Evolutionary conservation across 768 basidiomycete species (phyloP).

Genomic region (Boletus subcaerulescens): DNA sequence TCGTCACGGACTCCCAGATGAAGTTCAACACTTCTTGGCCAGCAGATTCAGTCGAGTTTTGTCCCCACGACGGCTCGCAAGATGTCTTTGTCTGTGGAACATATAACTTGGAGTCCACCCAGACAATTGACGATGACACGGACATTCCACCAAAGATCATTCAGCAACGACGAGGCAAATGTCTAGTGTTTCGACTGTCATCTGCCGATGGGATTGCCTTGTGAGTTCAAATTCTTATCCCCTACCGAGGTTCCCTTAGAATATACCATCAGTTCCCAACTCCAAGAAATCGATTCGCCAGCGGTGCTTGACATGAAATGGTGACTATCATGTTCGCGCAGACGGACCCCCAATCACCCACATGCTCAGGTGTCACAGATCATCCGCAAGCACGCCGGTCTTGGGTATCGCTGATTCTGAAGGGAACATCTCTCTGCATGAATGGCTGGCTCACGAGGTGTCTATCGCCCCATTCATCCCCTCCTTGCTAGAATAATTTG

Average conservation of each 20-base stretch:
- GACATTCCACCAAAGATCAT: constrained; percentile 1
- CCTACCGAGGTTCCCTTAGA: background rate
- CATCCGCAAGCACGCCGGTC: constrained; percentile 38
- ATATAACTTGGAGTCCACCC: constrained; percentile 66
- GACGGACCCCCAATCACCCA: constrained; percentile 3
- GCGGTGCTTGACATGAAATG: constrained; percentile 96
- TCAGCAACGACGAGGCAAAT: constrained; percentile 63
- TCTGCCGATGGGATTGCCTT: constrained; percentile 27
- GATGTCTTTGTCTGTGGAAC: constrained; percentile 87
- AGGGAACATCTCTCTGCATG: constrained; percentile 67
- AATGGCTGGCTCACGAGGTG: constrained; percentile 52
- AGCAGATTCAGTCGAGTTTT: constrained; percentile 91
- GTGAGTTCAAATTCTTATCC: constrained; percentile 31
- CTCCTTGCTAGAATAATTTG: background rate
- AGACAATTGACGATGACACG: background rate
- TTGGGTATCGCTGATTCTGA: constrained; percentile 85
- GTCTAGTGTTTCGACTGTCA: constrained; percentile 60
- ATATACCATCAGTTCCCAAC: constrained; percentile 41
- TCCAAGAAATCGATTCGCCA: constrained; percentile 69
- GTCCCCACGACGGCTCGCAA: constrained; percentile 58
- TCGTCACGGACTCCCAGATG: background rate
- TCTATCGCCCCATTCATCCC: background rate
- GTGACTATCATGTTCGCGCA: constrained; percentile 38
- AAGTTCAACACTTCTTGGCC: constrained; percentile 70
- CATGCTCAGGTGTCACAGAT: constrained; percentile 56